phyloP scores from a whole-genome alignment of 208 protist genomes.

The Trypanosoma cruzi region DNA sequence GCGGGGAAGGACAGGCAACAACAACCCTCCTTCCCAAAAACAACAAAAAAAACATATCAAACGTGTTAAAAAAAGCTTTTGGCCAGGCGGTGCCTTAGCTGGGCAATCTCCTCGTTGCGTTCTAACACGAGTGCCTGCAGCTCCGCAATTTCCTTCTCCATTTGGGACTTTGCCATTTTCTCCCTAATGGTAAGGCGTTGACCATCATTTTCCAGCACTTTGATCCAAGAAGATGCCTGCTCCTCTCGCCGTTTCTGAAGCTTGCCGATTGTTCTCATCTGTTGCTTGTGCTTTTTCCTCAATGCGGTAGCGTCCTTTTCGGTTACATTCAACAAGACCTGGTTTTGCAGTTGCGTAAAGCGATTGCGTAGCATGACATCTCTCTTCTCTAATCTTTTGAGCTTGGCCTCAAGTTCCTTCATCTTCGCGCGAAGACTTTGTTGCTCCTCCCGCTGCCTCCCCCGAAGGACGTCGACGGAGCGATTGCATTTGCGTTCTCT shows the following conservation, averaged over 20 bases:
- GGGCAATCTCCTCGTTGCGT: slow-evolving; percentile 56
- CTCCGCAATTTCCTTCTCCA: slow-evolving; percentile 52
- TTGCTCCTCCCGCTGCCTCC: slow-evolving; percentile 51
- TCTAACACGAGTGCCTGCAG: slow-evolving; percentile 46
- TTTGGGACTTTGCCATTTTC: slow-evolving; percentile 39
- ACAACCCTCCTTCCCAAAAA: no score
- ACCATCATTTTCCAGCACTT: slow-evolving; percentile 37
- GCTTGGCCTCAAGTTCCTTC: slow-evolving; percentile 48
- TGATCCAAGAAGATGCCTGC: slow-evolving; percentile 37
- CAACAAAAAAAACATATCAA: neutral
- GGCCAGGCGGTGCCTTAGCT: slow-evolving; percentile 36
- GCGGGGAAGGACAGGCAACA: no score
- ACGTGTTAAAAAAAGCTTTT: slow-evolving; percentile 6
- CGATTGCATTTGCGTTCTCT: slow-evolving; percentile 54
- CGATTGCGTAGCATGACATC: slow-evolving; percentile 68
- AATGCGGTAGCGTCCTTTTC: slow-evolving; percentile 52
- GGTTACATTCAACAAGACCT: slow-evolving; percentile 54
- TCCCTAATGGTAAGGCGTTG: slow-evolving; percentile 33
- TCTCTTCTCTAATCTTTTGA: slow-evolving; percentile 43
- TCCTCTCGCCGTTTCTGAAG: slow-evolving; percentile 22
- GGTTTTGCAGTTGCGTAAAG: slow-evolving; percentile 50
- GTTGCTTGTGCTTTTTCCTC: slow-evolving; percentile 29
- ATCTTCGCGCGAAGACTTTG: slow-evolving; percentile 43
- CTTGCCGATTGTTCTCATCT: slow-evolving; percentile 34
- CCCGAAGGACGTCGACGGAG: slow-evolving; percentile 35